Percentiles rank a stretch among this genome's conserved stretches.
Conservation (phyloP, 495 filamentous ascomycete genomes). For the Annulohypoxylon moriforme region DNA sequence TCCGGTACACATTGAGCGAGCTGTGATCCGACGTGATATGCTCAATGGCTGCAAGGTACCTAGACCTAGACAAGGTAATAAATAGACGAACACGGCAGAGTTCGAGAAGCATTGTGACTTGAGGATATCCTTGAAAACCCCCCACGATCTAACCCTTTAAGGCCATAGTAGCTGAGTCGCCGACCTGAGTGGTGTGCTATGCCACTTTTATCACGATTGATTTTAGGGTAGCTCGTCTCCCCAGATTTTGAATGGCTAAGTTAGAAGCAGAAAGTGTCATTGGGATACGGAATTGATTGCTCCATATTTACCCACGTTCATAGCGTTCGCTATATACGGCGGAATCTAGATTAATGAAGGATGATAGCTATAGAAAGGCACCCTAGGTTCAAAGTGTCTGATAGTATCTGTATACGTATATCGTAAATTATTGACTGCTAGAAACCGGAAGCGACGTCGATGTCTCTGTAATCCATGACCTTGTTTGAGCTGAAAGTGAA, state of each 20-base stretch:
- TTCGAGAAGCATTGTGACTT: neutral
- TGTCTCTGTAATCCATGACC: neutral
- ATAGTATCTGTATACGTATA: neutral
- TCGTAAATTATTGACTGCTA: neutral
- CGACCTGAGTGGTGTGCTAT: neutral
- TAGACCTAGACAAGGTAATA: neutral
- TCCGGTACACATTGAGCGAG: neutral
- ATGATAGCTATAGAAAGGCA: neutral
- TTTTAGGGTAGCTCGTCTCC: neutral
- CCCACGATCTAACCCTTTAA: neutral
- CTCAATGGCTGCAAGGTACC: neutral
- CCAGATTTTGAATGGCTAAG: conserved; percentile 1
- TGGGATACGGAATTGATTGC: conserved; percentile 12
- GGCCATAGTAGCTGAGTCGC: neutral
- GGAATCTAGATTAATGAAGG: neutral
- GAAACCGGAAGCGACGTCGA: neutral
- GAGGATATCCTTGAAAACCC: no score
- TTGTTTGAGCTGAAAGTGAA: neutral
- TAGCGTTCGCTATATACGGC: neutral
- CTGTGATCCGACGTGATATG: neutral
- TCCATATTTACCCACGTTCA: neutral
- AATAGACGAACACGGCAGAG: neutral
- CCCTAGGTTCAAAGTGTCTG: neutral
- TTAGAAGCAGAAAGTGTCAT: conserved; percentile 30
- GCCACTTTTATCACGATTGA: neutral